Conservation (phyloP, 164 flowering plant species). For the Dillenia suffruticosa region DNA sequence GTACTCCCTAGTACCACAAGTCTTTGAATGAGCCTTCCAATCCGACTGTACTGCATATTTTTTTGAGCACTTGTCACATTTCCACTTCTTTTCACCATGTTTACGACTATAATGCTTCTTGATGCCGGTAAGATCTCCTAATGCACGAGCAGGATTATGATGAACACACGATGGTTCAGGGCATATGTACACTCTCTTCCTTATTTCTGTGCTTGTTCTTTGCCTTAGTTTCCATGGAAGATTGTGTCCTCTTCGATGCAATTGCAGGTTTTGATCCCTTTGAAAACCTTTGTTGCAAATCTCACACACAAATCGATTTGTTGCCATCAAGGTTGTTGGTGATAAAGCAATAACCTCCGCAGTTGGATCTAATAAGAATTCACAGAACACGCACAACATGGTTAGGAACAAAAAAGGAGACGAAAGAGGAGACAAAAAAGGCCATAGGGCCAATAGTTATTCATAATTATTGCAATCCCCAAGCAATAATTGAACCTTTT, state of each 20-base stretch:
- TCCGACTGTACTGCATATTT: conserved; percentile 72
- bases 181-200: conserved; percentile 62
- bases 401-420: not conserved
- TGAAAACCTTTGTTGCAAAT: conserved; percentile 71
- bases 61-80: conserved; percentile 72
- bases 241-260: conserved; percentile 69
- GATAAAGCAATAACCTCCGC: conserved; percentile 72
- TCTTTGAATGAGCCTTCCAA: conserved; percentile 75
- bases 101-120: conserved; percentile 72
- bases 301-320: conserved; percentile 62
- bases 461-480: conserved; percentile 34
- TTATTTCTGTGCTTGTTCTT: conserved; percentile 37
- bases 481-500: conserved; percentile 46
- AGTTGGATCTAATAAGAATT: conserved; percentile 39
- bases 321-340: conserved; percentile 66
- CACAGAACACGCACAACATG: not conserved
- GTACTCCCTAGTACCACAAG: conserved; percentile 66
- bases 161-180: conserved; percentile 66
- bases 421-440: not conserved
- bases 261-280: conserved; percentile 69
- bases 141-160: conserved; percentile 61
- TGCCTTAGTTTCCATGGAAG: conserved; percentile 77
- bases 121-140: conserved; percentile 71
- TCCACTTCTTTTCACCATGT: conserved; percentile 81
- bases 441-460: conserved; percentile 16